phyloP scores from a whole-genome alignment of 495 filamentous ascomycete species.

The Aspergillus cristatus region DNA sequence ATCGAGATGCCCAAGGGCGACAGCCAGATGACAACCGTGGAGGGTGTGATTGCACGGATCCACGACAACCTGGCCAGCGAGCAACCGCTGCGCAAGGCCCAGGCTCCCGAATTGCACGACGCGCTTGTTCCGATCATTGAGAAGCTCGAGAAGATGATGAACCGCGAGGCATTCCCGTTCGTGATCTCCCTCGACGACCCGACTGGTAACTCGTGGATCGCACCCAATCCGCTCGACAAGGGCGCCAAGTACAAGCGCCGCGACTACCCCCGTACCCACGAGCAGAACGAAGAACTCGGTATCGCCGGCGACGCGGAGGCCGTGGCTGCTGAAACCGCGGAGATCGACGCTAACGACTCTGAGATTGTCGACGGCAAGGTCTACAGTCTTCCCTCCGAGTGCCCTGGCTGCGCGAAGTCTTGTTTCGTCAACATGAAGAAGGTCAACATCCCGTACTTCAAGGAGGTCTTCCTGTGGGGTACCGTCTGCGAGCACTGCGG shows the following conservation, averaged over 20 bases:
- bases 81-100: slow-evolving; percentile 63
- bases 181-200: slow-evolving; percentile 77
- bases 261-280: slow-evolving; percentile 71
- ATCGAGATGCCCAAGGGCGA: slow-evolving; percentile 85
- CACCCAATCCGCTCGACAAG: slow-evolving; percentile 64
- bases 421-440: slow-evolving; percentile 91
- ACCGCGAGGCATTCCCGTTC: slow-evolving; percentile 75
- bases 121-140: slow-evolving; percentile 66
- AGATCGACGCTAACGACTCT: slow-evolving; percentile 43
- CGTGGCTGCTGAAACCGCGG: slow-evolving; percentile 6
- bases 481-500: slow-evolving; percentile 83
- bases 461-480: slow-evolving; percentile 85
- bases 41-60: slow-evolving; percentile 72
- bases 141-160: slow-evolving; percentile 62
- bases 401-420: slow-evolving; percentile 76
- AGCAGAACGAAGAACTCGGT: slow-evolving; percentile 77
- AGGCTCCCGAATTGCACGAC: slow-evolving; percentile 62
- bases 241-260: slow-evolving; percentile 68
- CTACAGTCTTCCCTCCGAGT: slow-evolving; percentile 81
- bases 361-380: slow-evolving; percentile 83
- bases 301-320: slow-evolving; percentile 40
- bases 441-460: slow-evolving; percentile 94
- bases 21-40: slow-evolving; percentile 83
- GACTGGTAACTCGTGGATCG: slow-evolving; percentile 96
- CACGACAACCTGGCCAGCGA: slow-evolving; percentile 65